A percentile compares a stretch with the other conserved stretches of the same genome.
Evolutionary conservation across 2,329 filamentous ascomycete genomes (phyloP).

Genomic region (Dactylonectria estremocensis): DNA sequence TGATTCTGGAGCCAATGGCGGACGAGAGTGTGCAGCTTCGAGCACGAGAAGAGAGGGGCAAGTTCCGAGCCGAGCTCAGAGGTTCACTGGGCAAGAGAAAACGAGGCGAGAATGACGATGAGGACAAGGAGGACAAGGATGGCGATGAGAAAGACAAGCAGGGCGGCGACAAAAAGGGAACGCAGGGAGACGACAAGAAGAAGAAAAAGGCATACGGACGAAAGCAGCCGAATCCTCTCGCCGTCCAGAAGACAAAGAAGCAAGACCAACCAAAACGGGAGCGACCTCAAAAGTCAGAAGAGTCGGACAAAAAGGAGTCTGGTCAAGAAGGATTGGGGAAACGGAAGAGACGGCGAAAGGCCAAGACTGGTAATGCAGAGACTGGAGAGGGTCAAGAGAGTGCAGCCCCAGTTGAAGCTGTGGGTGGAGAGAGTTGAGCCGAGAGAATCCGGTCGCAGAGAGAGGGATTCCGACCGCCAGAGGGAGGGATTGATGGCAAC

Average conservation of each 20-base stretch:
- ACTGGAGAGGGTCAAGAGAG: slow-evolving; percentile 32
- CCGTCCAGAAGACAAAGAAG: slow-evolving; percentile 79
- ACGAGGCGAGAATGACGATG: slow-evolving; percentile 61
- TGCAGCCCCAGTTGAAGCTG: slow-evolving; percentile 22
- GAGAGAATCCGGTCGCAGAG: slow-evolving; percentile 11
- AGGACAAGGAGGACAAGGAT: slow-evolving; percentile 52
- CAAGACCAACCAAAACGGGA: slow-evolving; percentile 60
- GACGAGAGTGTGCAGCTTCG: slow-evolving; percentile 74
- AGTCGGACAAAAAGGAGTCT: slow-evolving; percentile 44
- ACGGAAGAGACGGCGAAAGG: slow-evolving; percentile 52
- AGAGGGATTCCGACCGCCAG: no score
- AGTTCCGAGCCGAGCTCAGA: slow-evolving; percentile 81
- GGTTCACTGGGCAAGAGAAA: slow-evolving; percentile 66
- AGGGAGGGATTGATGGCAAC: slow-evolving; percentile 37
- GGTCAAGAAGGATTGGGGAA: slow-evolving; percentile 47
- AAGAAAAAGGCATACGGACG: slow-evolving; percentile 73
- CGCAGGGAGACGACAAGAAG: slow-evolving; percentile 54
- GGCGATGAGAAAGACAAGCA: slow-evolving; percentile 36
- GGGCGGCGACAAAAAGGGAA: slow-evolving; percentile 27
- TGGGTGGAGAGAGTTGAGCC: slow-evolving; percentile 40
- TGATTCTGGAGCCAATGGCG: slow-evolving; percentile 81
- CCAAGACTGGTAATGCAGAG: slow-evolving; percentile 43
- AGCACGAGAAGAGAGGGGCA: slow-evolving; percentile 79
- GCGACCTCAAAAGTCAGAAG: slow-evolving; percentile 53
- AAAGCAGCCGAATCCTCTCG: slow-evolving; percentile 80